Evolutionary conservation across 208 protist species (phyloP).

Genomic region (Acanthamoeba triangularis): DNA sequence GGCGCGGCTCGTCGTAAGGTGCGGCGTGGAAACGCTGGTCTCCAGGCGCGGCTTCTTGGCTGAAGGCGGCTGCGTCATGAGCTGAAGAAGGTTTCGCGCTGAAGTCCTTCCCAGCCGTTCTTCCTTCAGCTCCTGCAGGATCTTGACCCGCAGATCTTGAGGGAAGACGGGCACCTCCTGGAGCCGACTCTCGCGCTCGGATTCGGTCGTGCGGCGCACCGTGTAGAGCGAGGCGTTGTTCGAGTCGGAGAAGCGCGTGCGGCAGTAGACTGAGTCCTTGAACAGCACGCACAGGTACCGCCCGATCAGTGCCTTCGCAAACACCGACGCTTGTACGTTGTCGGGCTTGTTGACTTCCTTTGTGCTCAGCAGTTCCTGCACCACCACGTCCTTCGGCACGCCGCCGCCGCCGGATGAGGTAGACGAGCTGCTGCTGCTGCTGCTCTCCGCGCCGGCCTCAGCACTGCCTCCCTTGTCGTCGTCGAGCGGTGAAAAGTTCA

Average conservation of each 20-base stretch:
- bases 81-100: constrained; percentile 70
- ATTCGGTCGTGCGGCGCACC: neutral
- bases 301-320: constrained; percentile 75
- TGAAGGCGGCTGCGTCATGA: constrained; percentile 62
- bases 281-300: constrained; percentile 73
- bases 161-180: constrained; percentile 52
- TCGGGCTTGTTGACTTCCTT: constrained; percentile 77
- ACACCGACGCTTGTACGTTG: constrained; percentile 48
- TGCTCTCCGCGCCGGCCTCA: neutral
- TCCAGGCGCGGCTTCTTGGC: constrained; percentile 17
- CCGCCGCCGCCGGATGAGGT: neutral
- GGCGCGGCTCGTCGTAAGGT: neutral
- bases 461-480: neutral
- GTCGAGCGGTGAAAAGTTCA: constrained; percentile 74
- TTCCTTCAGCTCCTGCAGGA: constrained; percentile 69
- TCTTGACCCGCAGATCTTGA: constrained; percentile 74
- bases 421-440: neutral
- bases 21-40: neutral
- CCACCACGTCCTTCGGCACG: constrained; percentile 19
- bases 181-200: constrained; percentile 9
- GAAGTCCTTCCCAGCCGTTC: constrained; percentile 75
- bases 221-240: neutral
- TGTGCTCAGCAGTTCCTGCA: constrained; percentile 54
- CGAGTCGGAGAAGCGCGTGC: constrained; percentile 44
- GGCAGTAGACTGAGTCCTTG: constrained; percentile 68